These are phyloP conservation scores for Stylosanthes scabra DNA, from an alignment of 331 rosid species.

Conservation along the genomic window DNA sequence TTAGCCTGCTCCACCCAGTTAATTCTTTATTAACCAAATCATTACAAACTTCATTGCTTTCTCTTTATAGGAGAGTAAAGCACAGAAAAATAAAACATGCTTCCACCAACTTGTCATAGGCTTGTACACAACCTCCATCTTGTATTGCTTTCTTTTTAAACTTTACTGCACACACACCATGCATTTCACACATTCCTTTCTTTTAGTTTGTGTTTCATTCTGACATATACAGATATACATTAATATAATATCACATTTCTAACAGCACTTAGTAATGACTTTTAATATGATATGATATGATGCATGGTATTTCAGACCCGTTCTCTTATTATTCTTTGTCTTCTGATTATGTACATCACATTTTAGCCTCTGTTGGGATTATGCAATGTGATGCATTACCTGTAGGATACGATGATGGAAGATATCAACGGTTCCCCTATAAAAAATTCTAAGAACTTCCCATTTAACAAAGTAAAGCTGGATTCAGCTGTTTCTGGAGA, in stretches of 20 bases:
- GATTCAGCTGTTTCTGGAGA: constrained; percentile 41
- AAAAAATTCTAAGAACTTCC: constrained; percentile 42
- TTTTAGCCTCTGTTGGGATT: constrained; percentile 19
- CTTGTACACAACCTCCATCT: not conserved
- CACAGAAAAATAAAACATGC: not conserved
- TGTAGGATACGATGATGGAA: constrained; percentile 76
- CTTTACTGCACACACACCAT: not conserved
- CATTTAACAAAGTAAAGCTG: constrained; percentile 49
- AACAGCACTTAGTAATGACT: not conserved
- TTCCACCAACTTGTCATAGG: not conserved
- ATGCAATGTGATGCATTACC: constrained; percentile 33
- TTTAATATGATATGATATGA: not conserved
- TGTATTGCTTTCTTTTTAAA: not conserved
- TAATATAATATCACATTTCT: not conserved
- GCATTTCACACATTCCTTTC: not conserved
- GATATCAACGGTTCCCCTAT: constrained; percentile 50
- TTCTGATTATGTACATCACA: not conserved
- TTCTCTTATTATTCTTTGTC: not conserved
- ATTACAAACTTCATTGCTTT: not conserved
- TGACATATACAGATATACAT: not conserved
- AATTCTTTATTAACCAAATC: not conserved
- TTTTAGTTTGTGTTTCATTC: not conserved
- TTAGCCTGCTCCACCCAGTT: not conserved
- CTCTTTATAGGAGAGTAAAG: not conserved
- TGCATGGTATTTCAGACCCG: not conserved